Evolutionary conservation across 371 early-diverging fungal genomes (phyloP), one percentile per base, ranked within the genome.

Genomic region (Mortierella sp.): DNA sequence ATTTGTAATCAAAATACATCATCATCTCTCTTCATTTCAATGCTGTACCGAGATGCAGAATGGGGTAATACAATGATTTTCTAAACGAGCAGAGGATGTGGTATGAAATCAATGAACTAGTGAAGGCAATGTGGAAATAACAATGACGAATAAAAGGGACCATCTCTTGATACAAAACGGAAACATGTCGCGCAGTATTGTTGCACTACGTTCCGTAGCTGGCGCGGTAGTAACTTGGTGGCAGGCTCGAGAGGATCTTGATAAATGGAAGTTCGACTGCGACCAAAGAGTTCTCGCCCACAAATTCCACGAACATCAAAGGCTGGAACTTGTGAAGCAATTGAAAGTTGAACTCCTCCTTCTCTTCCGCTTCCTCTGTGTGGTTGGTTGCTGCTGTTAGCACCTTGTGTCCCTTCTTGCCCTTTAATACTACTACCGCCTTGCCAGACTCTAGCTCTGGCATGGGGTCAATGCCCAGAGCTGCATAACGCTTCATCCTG

Each of bases 191-290:
- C n/a, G n/a, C n/a, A n/a, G n/a, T n/a, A n/a, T n/a, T 34, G 34
- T 34, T 34, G 34, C 10, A 34, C 82, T 83, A 89, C 55, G 87
- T 84, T 58, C 91, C 93, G 79, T 90, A 96, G 79, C 89, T 89
- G 79, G 93, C 87, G 70, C 90, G 89, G 83, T 91, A 92, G 82
- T 88, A 95, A 16, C 91, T 93, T 43, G 90, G 88, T 43, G 95
- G 95, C 65, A 96, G 67, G 45, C 85, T 87, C 61, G 90, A 89
- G 59, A 94, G 78, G 39, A 95, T 91, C 57, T 88, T 87, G 71
- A 90, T 82, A 72, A 90, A 87, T 16, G 96, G 94, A 70, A 95
- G 83, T 81, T 97, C 97, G 21, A 95, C 88, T 46, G 92, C 90
- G 0, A 93, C 89, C 83, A 95, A 82, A 61, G 92, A 90, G 74